Base-by-base conservation (phyloP, 345 rosid species). In the Gossypium raimondii region DNA sequence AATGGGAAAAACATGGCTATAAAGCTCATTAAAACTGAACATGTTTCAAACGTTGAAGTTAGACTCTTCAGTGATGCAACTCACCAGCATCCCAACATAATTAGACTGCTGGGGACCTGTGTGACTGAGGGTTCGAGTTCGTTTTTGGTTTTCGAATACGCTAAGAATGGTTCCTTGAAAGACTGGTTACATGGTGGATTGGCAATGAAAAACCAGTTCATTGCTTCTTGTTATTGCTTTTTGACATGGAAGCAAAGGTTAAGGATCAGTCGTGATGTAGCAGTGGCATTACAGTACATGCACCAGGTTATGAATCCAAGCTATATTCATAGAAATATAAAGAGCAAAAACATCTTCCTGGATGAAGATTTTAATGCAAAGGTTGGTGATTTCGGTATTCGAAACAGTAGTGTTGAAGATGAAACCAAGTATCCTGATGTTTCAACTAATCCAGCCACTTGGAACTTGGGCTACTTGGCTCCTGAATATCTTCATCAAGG, bases 121-220 rank as follows among this genome's bases (percentile, higher is more conserved):
- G 75, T 82, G 29, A 81, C 76, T 29, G 90, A 87, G 24, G 80
- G 76, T 10, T 73, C 82, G 48, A 80, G 64, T 34, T 85, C 90
- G 27, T 89, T 76, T 78, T 68, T 94, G 22, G 93, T 92, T 11
- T 88, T 88, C 43, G 98, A 94, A 84, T 90, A 88, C 25, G 97
- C 97, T 0, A 88, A 83, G 84, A 94, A 94, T 43, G 98, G 97
- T n/a, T 90, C 97, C 11, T 78, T 94, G 61, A 90, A 87, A 80
- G 98, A 94, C 14, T 94, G 98, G 98, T 79, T 94, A 52, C 97
- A 92, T 52, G 91, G 97, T 17, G 97, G 97, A 55, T 82, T 94
- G 72, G 98, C 97, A 2, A 88, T 94, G 82, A 94, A 94, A 87
- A 94, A 85, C 76, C 97, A 94, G 10, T 94, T 92, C 86, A 92